These are phyloP conservation scores for Daldinia sp. DNA, from an alignment of 2,329 filamentous ascomycete genomes.

Conservation along the genomic window DNA sequence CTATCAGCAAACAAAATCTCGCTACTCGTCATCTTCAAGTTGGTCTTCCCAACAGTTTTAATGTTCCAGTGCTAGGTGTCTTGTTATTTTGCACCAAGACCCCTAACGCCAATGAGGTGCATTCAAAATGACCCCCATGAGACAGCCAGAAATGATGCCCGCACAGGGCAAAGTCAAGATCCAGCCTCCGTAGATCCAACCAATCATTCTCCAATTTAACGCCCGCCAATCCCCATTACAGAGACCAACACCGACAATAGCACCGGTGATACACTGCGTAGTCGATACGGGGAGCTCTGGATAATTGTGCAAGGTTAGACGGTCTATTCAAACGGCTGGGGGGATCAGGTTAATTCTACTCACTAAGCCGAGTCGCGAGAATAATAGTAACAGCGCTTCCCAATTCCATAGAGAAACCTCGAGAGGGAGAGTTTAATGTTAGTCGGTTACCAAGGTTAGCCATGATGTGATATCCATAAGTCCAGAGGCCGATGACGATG, in stretches of 20 bases:
- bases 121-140: conserved; percentile 71
- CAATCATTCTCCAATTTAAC: conserved; percentile 70
- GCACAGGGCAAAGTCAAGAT: conserved; percentile 66
- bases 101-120: conserved; percentile 52
- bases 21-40: neutral
- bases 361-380: conserved; percentile 66
- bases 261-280: conserved; percentile 70
- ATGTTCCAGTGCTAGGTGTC: neutral
- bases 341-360: conserved; percentile 27
- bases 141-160: conserved; percentile 64
- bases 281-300: conserved; percentile 68
- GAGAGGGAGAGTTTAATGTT: conserved; percentile 67
- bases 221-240: conserved; percentile 66
- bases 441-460: conserved; percentile 68
- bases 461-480: conserved; percentile 72
- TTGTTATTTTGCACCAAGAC: neutral
- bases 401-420: conserved; percentile 68
- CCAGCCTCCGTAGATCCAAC: conserved; percentile 67
- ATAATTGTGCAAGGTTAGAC: neutral
- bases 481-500: conserved; percentile 66
- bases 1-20: neutral
- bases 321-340: neutral
- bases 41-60: neutral
- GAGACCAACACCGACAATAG: conserved; percentile 69
- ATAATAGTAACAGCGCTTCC: conserved; percentile 70